Base-by-base conservation (phyloP, 2,329 filamentous ascomycete genomes). In the Phialocephala subalpina region DNA sequence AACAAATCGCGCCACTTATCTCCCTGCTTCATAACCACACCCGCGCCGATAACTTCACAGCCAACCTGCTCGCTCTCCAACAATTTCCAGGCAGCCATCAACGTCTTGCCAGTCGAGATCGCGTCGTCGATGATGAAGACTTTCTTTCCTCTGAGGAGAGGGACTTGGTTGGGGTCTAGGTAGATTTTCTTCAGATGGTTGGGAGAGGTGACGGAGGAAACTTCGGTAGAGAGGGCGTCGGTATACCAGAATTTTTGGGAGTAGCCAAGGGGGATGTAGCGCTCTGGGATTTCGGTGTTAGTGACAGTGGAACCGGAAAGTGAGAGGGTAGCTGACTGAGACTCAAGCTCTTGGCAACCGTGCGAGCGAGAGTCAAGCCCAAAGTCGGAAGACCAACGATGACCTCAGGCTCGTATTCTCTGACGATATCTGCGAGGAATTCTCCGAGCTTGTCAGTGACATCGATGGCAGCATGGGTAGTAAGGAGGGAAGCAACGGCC, bases 201-300 rank as follows among this genome's bases (percentile, higher is more conserved):
- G 1, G 72, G 73, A 9, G 72, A 74, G 3, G 74, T 75, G 61
- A 75, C 73, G 12, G 73, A 74, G 2, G 69, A 71, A 2, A 74
- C 65, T 18, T 60, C 53, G 0, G 72, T 69, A 2, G 73, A 74
- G 12, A 76, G 70, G 0, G 38, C 52, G 7, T 72, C 69, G 1
- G 58, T 40, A 52, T 75, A 75, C 74, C 74, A 75, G 67, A 75
- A 76, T 58, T 76, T 75, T 2, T 65, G 66, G 2, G 74, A 76
- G 49, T 74, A 74, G 1, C 73, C 73, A n/a, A 75, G 62, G 1
- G 74, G 70, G 1, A 75, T 53, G 40, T 73, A 74, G 49, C 72
- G 62, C 61, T 68, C 73, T 74, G 35, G 11, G 1, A 1, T 25
- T 25, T 33, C 29, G 16, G 9, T 8, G 42, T 58, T 14, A 60